Conservation (phyloP, 2,329 filamentous ascomycete species). For the Penicillium sp. region DNA sequence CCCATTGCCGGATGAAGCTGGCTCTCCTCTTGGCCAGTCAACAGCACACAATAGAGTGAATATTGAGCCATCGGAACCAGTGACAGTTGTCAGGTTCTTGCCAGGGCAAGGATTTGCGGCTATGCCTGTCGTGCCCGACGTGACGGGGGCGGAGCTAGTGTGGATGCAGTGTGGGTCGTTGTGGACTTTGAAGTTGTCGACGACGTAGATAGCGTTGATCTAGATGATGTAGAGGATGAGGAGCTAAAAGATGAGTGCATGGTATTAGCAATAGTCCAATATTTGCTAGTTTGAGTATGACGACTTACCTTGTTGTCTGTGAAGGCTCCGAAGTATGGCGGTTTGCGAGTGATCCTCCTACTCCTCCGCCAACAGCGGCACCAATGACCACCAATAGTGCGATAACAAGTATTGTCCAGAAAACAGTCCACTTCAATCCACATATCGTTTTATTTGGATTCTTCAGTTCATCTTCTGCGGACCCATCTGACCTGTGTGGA, state of each 20-base stretch:
- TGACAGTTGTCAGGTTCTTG: slow-evolving; percentile 2
- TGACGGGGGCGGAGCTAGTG: background rate
- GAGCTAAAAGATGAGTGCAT: background rate
- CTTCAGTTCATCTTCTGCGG: background rate
- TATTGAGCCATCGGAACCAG: background rate
- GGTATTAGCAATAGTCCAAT: background rate
- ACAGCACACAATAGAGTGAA: slow-evolving; percentile 5
- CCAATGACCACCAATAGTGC: slow-evolving; percentile 7
- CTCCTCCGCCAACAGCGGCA: slow-evolving; percentile 3
- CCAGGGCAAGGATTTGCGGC: slow-evolving; percentile 1
- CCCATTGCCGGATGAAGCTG: slow-evolving; percentile 3
- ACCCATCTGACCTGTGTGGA: background rate
- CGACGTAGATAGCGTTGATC: background rate
- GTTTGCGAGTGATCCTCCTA: slow-evolving; percentile 3
- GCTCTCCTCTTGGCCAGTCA: slow-evolving; percentile 1
- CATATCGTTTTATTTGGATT: background rate
- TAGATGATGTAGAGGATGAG: background rate
- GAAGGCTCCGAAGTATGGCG: slow-evolving; percentile 1
- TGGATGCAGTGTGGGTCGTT: background rate
- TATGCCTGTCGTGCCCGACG: background rate
- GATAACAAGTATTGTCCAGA: slow-evolving; percentile 1
- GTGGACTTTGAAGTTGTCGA: background rate
- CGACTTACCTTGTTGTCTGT: background rate
- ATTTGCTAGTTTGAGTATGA: background rate
- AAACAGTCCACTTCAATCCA: background rate